Conservation (phyloP, 1,284 basidiomycete genomes). For the Uromyces viciae-fabae region DNA sequence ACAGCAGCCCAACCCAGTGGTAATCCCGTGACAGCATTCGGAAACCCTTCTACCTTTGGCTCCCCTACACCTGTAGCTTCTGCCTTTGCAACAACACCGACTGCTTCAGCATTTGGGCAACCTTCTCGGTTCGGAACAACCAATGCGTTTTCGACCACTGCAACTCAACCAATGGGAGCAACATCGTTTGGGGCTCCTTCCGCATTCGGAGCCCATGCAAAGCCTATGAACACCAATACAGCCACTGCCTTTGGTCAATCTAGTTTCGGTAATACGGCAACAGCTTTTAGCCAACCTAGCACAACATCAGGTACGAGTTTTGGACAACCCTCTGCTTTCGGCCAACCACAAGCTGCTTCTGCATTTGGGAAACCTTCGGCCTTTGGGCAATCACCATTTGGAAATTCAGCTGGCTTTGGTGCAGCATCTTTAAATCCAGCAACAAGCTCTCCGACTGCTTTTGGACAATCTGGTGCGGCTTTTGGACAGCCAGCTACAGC, state of each 20-base stretch:
- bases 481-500: neutral
- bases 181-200: slow-evolving; percentile 11
- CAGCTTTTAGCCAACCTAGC: slow-evolving; percentile 20
- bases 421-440: neutral
- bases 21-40: slow-evolving; percentile 25
- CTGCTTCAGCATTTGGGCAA: slow-evolving; percentile 23
- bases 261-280: neutral
- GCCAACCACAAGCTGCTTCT: slow-evolving; percentile 16
- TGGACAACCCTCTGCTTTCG: slow-evolving; percentile 26
- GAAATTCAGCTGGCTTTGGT: neutral
- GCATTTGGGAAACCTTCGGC: slow-evolving; percentile 40
- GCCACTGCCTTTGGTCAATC: neutral
- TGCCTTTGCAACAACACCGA: slow-evolving; percentile 11
- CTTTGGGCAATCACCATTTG: slow-evolving; percentile 36
- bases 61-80: neutral
- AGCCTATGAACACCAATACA: neutral
- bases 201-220: neutral
- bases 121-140: slow-evolving; percentile 20
- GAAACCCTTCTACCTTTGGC: slow-evolving; percentile 33
- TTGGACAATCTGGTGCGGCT: slow-evolving; percentile 6
- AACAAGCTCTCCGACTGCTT: neutral
- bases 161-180: neutral
- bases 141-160: neutral
- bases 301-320: neutral
- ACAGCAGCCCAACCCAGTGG: neutral